These are phyloP conservation scores for Cytospora schulzeri DNA, from an alignment of 2,329 filamentous ascomycete genomes.

Conservation along the genomic window DNA sequence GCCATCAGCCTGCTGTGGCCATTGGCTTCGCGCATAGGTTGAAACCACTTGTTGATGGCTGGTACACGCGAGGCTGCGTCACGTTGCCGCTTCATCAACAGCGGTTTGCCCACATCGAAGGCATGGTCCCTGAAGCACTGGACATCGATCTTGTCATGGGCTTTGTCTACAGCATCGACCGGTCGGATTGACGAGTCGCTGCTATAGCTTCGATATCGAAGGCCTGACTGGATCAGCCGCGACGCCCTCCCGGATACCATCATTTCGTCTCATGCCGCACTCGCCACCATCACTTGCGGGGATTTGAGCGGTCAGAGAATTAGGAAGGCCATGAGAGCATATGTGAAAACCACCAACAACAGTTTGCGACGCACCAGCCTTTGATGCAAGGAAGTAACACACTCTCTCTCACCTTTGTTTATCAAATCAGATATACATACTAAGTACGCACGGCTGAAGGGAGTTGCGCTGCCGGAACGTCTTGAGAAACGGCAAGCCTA, in stretches of 20 bases:
- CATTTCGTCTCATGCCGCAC: background rate
- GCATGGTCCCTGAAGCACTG: background rate
- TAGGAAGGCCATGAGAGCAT: background rate
- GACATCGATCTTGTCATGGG: conserved; percentile 6
- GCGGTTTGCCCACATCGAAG: conserved; percentile 14
- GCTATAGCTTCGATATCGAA: conserved; percentile 7
- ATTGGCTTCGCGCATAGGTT: background rate
- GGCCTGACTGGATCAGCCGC: background rate
- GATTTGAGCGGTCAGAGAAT: background rate
- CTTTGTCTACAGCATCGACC: conserved; percentile 1
- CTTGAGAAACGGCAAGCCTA: background rate
- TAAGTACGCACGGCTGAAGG: conserved; percentile 7
- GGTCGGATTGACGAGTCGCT: background rate
- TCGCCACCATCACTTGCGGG: background rate
- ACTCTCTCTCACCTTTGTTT: background rate
- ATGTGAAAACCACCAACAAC: background rate
- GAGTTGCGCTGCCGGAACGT: conserved; percentile 1
- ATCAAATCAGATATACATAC: background rate
- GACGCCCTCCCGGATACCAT: background rate
- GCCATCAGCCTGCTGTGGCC: background rate
- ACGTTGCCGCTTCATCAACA: conserved; percentile 19
- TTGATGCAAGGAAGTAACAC: too few species aligned
- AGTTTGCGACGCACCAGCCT: too few species aligned
- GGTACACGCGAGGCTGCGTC: conserved; percentile 3
- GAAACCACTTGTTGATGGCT: conserved; percentile 24